Conservation (phyloP, 495 filamentous ascomycete genomes). For the Penicillium argentinense region DNA sequence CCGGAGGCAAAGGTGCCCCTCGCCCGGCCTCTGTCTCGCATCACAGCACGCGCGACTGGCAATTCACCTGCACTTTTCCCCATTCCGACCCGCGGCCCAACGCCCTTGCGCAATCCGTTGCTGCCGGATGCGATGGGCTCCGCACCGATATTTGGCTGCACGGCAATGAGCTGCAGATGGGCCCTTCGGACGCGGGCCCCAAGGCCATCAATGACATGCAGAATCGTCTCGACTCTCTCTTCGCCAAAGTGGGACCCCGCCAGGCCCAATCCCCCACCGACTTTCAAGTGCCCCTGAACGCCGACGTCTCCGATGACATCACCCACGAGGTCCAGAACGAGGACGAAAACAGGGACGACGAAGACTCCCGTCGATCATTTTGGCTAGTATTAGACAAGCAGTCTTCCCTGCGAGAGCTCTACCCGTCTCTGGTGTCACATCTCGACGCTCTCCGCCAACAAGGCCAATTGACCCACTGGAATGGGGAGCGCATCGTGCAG, state of each 20-base stretch:
- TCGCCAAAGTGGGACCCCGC: slow-evolving; percentile 2
- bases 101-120: slow-evolving; percentile 17
- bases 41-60: slow-evolving; percentile 8
- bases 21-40: neutral
- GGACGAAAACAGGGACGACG: neutral
- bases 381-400: slow-evolving; percentile 17
- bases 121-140: slow-evolving; percentile 21
- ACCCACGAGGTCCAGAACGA: too few species aligned
- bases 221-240: slow-evolving; percentile 15
- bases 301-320: neutral
- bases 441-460: slow-evolving; percentile 57
- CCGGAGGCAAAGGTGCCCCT: slow-evolving; percentile 1
- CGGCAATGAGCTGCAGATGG: slow-evolving; percentile 51
- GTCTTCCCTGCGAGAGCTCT: slow-evolving; percentile 10
- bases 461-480: slow-evolving; percentile 58
- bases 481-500: slow-evolving; percentile 41
- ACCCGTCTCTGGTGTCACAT: slow-evolving; percentile 30
- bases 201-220: slow-evolving; percentile 12
- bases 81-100: slow-evolving; percentile 16
- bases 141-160: slow-evolving; percentile 67
- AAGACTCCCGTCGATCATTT: slow-evolving; percentile 5
- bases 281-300: neutral
- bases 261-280: neutral
- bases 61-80: slow-evolving; percentile 20
- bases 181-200: slow-evolving; percentile 17